Conservation (phyloP, 306 rosid species). For the Trifolium dubium region DNA sequence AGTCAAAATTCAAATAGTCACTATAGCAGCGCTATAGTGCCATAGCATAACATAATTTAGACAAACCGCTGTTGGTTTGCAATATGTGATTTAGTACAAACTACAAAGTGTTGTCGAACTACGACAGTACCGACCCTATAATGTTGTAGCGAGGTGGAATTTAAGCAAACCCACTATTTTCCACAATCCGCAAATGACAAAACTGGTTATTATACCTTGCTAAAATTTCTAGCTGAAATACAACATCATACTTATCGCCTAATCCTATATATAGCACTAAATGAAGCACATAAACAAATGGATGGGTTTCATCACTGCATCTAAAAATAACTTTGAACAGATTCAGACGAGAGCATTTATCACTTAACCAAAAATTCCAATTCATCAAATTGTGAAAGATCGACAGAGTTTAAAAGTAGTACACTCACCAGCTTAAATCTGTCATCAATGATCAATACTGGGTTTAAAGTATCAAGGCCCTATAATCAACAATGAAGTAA, state of each 20-base stretch:
- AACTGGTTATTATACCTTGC: background rate
- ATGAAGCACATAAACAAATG: slow-evolving; percentile 14
- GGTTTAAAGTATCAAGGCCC: slow-evolving; percentile 84
- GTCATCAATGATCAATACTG: slow-evolving; percentile 66
- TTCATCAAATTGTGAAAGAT: slow-evolving; percentile 7
- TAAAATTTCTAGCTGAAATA: slow-evolving; percentile 24
- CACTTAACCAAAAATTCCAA: background rate
- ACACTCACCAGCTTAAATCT: slow-evolving; percentile 72
- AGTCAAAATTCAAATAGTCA: no score
- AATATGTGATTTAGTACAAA: background rate
- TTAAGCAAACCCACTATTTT: no score
- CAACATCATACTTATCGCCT: slow-evolving; percentile 12
- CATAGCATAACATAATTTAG: background rate
- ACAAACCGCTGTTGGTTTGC: background rate
- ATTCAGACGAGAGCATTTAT: slow-evolving; percentile 24
- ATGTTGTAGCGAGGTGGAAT: no score
- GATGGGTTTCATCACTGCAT: background rate
- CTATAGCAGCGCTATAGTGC: no score
- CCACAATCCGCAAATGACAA: no score
- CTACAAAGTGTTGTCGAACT: background rate
- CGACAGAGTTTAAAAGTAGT: slow-evolving; percentile 1
- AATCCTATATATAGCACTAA: background rate
- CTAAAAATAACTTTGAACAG: slow-evolving; percentile 16
- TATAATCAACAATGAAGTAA: slow-evolving; percentile 40
- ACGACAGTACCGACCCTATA: background rate